Conservation (phyloP, 1,284 basidiomycete genomes). For the Bjerkandera adusta region DNA sequence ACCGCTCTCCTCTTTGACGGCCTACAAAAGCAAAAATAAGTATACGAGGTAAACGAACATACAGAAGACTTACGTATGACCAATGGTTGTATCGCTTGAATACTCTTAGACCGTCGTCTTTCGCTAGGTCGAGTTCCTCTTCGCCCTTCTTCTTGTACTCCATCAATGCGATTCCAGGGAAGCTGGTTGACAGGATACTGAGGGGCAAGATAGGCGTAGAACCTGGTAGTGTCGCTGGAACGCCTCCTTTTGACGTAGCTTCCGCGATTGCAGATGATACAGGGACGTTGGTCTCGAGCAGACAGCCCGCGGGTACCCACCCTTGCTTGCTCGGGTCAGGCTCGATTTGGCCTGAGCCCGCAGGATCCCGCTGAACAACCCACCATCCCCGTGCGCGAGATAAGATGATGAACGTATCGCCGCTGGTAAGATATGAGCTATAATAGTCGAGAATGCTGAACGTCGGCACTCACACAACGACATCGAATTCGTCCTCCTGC, state of each 20-base stretch:
- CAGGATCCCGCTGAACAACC: slow-evolving; percentile 94
- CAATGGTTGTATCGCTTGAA: slow-evolving; percentile 99
- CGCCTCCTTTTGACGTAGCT: slow-evolving; percentile 55
- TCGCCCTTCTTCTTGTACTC: slow-evolving; percentile 90
- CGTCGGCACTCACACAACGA: slow-evolving; percentile 75
- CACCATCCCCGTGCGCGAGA: slow-evolving; percentile 97
- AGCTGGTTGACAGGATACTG: slow-evolving; percentile 90
- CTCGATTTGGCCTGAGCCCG: slow-evolving; percentile 79
- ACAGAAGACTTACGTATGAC: slow-evolving; percentile 70
- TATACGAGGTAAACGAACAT: slow-evolving; percentile 7
- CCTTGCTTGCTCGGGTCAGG: slow-evolving; percentile 76
- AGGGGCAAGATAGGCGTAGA: slow-evolving; percentile 82
- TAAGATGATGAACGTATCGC: slow-evolving; percentile 91
- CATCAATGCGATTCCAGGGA: slow-evolving; percentile 93
- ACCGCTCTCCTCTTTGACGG: slow-evolving; percentile 85
- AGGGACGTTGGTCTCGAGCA: slow-evolving; percentile 88
- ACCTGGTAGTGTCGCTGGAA: slow-evolving; percentile 34
- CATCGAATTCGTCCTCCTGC: slow-evolving; percentile 97
- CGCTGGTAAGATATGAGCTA: slow-evolving; percentile 42
- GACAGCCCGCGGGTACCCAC: slow-evolving; percentile 90
- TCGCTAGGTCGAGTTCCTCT: slow-evolving; percentile 83
- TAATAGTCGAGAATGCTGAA: slow-evolving; percentile 6
- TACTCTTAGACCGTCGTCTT: slow-evolving; percentile 86
- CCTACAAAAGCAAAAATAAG: slow-evolving; percentile 40
- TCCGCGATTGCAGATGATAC: slow-evolving; percentile 77